A percentile compares a stretch with the other conserved stretches of the same genome.
Evolutionary conservation across 306 rosid species (phyloP).

Genomic region (Malus orientalis): DNA sequence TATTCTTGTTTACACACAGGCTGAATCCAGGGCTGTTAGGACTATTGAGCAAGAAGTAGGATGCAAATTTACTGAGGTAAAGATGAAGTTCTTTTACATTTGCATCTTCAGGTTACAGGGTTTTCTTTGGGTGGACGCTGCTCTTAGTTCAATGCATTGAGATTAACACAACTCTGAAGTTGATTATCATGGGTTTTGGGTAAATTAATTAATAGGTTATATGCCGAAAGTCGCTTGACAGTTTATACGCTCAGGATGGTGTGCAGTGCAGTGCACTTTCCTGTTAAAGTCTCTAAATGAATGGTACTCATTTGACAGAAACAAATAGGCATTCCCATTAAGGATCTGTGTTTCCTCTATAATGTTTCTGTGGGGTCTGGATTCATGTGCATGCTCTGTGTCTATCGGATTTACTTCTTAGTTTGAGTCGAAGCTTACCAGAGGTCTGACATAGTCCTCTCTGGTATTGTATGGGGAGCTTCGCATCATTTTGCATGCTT

Average conservation of each 20-base stretch:
- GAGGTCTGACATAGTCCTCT: neutral
- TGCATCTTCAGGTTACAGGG: neutral
- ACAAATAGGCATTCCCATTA: neutral
- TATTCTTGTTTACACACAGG: slow-evolving; percentile 61
- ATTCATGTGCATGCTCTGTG: neutral
- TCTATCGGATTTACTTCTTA: neutral
- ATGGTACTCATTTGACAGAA: neutral
- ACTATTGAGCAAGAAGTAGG: slow-evolving; percentile 87
- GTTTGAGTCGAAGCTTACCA: neutral
- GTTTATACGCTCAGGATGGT: neutral
- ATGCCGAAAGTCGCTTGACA: neutral
- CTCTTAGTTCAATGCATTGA: neutral
- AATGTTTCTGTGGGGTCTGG: neutral
- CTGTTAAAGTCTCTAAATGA: neutral
- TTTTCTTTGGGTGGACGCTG: neutral
- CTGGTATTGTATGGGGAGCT: neutral
- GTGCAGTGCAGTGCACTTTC: neutral
- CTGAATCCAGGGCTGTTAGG: slow-evolving; percentile 58
- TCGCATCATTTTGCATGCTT: neutral
- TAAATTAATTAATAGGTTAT: neutral
- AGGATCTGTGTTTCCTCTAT: too few species aligned
- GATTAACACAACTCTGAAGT: neutral
- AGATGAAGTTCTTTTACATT: slow-evolving; percentile 6
- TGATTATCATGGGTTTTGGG: neutral
- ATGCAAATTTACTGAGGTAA: slow-evolving; percentile 76